Base-by-base conservation (phyloP, 179 eudicot species). In the Beta corolliflora region DNA sequence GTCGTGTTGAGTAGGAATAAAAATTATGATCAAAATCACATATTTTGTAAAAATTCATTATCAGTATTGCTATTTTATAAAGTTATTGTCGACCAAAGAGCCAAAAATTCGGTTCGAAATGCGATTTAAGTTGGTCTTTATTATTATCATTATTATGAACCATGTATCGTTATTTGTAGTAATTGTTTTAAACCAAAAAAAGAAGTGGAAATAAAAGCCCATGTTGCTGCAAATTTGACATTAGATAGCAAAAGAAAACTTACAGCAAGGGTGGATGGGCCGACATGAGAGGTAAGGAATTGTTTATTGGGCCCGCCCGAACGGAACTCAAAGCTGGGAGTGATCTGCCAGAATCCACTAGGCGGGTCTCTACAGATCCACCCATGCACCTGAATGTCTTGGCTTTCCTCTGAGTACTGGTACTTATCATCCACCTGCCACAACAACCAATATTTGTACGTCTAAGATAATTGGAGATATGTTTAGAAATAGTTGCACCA, bases 381-480 rank as follows among this genome's bases (percentile, higher is more conserved):
- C 1, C 99, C 99, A 67, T 97, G 99, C 25, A 97, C 98, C 59
- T 81, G 86, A 4, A 90, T 90, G 77, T 97, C 92, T 86, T 89
- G 92, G 85, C 94, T 93, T 81, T 94, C 97, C 82, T 84, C 83
- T 1, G 99, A 94, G 79, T 97, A 97, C 65, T 93, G 97, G 83
- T 94, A 97, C 85, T 97, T 97, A 86, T 97, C 99, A 85, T 97
- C 99, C n/a, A 97, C 97, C 98, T 94, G 76, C 65, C 77, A 25
- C 44, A 60, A 41, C 10, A 53, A 46, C 9, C 48, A 29, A 52
- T 1, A 15, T 21, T 36, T 36, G 41, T 36, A 36, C 4, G 41
- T 36, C 41, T 36, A 36, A 36, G 41, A 36, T 36, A 36, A 36
- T 36, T 36, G 41, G 41, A 36, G 41, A 36, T 36, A 36, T 36